These are phyloP conservation scores for Pseudisothecium myosuroides DNA, from an alignment of 225 moss, liverwort and hornwort species.

Conservation along the genomic window DNA sequence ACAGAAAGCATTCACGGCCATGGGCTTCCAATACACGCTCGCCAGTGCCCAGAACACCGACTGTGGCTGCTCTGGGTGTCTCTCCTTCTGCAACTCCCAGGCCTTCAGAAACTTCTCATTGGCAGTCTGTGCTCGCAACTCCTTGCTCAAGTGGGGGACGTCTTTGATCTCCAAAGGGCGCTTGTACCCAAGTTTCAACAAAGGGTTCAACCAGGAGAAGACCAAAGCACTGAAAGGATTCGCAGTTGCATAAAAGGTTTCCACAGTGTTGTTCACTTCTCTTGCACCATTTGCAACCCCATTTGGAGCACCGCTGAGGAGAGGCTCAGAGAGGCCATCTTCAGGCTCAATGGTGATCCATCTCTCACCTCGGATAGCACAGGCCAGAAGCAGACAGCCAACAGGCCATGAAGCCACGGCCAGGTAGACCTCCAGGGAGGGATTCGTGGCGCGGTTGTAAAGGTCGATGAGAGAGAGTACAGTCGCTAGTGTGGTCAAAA, in stretches of 20 bases:
- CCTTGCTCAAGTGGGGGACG: slow-evolving; percentile 17
- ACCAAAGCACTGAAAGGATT: background rate
- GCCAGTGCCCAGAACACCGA: slow-evolving; percentile 21
- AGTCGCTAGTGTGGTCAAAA: slow-evolving; percentile 8
- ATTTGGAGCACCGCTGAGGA: background rate
- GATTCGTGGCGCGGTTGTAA: background rate
- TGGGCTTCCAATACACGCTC: slow-evolving; percentile 27
- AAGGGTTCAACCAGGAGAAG: slow-evolving; percentile 35
- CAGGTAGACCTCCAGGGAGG: slow-evolving; percentile 17
- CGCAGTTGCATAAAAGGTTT: slow-evolving; percentile 9
- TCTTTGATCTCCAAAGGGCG: slow-evolving; percentile 22
- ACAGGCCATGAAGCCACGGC: slow-evolving; percentile 36
- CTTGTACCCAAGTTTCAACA: slow-evolving; percentile 21
- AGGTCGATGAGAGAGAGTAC: slow-evolving; percentile 22
- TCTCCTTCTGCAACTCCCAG: slow-evolving; percentile 16
- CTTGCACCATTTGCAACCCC: background rate
- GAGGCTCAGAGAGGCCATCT: background rate
- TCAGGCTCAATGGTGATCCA: slow-evolving; percentile 11
- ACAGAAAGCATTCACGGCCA: slow-evolving; percentile 14
- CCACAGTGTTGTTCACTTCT: background rate
- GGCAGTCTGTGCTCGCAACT: slow-evolving; percentile 3
- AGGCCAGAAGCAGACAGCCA: slow-evolving; percentile 31
- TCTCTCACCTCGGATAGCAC: slow-evolving; percentile 27
- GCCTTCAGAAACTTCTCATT: slow-evolving; percentile 12
- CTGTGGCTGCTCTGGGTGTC: background rate